Evolutionary conservation across 192 early-diverging fungal species (phyloP).

Genomic region (Backusella circina): DNA sequence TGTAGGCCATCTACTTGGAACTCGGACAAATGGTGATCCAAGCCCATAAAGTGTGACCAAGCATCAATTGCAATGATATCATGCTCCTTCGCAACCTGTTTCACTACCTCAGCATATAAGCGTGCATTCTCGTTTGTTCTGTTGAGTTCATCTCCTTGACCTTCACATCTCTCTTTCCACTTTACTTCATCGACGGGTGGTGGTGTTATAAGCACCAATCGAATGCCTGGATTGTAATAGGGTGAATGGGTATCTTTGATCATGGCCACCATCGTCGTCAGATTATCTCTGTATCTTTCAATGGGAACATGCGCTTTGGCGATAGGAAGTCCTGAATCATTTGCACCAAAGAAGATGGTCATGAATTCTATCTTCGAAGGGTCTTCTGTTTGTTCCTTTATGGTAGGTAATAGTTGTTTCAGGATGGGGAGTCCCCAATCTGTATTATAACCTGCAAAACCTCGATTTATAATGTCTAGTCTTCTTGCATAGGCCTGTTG

Average conservation of each 20-base stretch:
- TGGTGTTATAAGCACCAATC: constrained; percentile 68
- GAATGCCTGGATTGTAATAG: constrained; percentile 53
- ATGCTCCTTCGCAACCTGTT: constrained; percentile 36
- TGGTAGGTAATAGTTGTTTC: constrained; percentile 46
- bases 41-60: constrained; percentile 38
- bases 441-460: constrained; percentile 77
- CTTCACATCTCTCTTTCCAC: constrained; percentile 34
- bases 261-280: constrained; percentile 51
- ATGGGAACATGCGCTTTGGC: constrained; percentile 59
- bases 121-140: constrained; percentile 38
- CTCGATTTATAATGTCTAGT: constrained; percentile 76
- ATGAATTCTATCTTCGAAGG: constrained; percentile 47
- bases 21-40: constrained; percentile 19
- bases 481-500: constrained; percentile 55
- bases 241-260: constrained; percentile 48
- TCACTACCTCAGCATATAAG: constrained; percentile 47
- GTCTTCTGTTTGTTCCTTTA: constrained; percentile 4
- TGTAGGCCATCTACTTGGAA: constrained; percentile 57
- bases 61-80: constrained; percentile 28
- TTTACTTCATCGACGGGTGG: constrained; percentile 59
- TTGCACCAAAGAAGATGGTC: constrained; percentile 80
- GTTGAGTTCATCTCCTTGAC: constrained; percentile 27
- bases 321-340: constrained; percentile 60
- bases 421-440: constrained; percentile 53
- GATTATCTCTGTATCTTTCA: constrained; percentile 51